phyloP scores from a whole-genome alignment of 192 early-diverging fungal species.

The Linnemannia schmuckeri region DNA sequence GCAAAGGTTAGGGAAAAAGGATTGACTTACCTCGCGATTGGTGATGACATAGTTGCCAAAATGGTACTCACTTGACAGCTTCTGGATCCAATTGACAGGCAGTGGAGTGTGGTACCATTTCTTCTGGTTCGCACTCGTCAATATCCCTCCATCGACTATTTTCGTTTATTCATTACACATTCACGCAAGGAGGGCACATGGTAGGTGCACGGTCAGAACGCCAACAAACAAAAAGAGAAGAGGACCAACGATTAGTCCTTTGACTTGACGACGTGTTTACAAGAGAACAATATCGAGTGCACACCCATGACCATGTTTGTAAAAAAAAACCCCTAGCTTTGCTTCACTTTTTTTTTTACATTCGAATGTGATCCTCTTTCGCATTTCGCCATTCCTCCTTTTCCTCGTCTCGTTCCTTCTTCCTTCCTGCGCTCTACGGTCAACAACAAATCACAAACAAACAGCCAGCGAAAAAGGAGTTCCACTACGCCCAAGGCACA shows the following conservation, averaged over 20 bases:
- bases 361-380: too few species aligned
- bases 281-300: background rate
- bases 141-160: conserved; percentile 48
- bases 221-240: background rate
- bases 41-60: conserved; percentile 60
- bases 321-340: background rate
- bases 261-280: background rate
- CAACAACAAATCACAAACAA: background rate
- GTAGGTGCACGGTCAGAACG: background rate
- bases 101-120: conserved; percentile 48
- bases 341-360: background rate
- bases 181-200: background rate
- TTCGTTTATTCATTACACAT: background rate
- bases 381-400: background rate
- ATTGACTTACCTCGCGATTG: conserved; percentile 46
- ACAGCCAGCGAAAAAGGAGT: background rate
- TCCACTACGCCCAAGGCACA: background rate
- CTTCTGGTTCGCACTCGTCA: conserved; percentile 51
- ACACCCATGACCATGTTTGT: background rate
- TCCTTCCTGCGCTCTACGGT: background rate
- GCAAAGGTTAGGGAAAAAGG: background rate
- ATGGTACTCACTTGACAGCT: conserved; percentile 55
- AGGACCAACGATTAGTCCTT: background rate
- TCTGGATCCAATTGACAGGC: conserved; percentile 58
- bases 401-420: background rate